Evolutionary conservation across 2,329 filamentous ascomycete genomes (phyloP).

Genomic region (Botrytis porri): DNA sequence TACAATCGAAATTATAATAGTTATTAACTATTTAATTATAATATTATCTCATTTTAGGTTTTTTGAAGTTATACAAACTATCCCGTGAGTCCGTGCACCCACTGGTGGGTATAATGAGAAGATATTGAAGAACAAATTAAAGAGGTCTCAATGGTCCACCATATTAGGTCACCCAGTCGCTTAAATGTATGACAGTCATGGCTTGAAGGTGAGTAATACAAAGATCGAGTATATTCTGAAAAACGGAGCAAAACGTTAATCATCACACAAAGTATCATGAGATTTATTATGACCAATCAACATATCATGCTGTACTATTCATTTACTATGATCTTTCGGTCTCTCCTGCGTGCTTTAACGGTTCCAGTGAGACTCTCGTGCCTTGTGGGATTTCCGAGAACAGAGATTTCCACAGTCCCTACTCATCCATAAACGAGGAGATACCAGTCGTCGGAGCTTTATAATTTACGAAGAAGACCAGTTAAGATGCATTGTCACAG

Average conservation of each 20-base stretch:
- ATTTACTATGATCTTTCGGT: neutral
- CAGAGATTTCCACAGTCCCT: fast-evolving
- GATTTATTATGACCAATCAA: fast-evolving
- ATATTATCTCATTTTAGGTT: too few relatives aligned
- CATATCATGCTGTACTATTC: neutral
- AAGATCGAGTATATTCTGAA: neutral
- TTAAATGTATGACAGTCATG: neutral
- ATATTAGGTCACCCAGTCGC: fast-evolving
- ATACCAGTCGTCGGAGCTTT: neutral
- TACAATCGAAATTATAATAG: too few relatives aligned
- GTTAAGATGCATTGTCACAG: neutral
- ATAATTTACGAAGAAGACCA: neutral
- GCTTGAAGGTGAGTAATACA: neutral
- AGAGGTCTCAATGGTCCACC: fast-evolving
- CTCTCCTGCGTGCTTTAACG: too few relatives aligned
- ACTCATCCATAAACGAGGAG: fast-evolving
- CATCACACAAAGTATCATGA: too few relatives aligned
- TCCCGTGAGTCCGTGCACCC: too few relatives aligned
- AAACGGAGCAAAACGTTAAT: neutral
- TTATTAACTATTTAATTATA: too few relatives aligned
- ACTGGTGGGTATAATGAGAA: too few relatives aligned
- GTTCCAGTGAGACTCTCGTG: neutral
- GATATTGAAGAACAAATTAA: fast-evolving
- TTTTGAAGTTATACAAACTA: too few relatives aligned
- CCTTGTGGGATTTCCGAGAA: neutral